Conservation (phyloP, 1,284 basidiomycete species). For the Cryptococcus depauperatus region DNA sequence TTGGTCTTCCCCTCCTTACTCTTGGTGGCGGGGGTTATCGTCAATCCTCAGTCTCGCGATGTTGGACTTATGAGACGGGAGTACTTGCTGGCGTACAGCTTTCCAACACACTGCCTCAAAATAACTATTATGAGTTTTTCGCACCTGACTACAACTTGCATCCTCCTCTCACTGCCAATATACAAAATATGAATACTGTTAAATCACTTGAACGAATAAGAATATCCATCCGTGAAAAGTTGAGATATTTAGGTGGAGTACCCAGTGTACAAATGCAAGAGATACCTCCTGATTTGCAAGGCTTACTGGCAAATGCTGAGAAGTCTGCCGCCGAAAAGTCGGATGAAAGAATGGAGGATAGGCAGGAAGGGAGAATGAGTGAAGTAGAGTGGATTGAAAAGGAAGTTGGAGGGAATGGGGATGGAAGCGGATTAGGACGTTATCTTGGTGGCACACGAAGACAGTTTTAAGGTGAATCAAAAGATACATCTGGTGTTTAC, state of each 20-base stretch:
- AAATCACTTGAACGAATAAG: slow-evolving; percentile 78
- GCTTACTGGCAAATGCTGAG: slow-evolving; percentile 70
- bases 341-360: slow-evolving; percentile 58
- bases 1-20: slow-evolving; percentile 79
- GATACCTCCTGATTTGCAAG: slow-evolving; percentile 83
- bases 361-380: slow-evolving; percentile 48
- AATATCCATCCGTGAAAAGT: slow-evolving; percentile 75
- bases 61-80: slow-evolving; percentile 97
- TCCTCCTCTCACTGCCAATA: slow-evolving; percentile 78
- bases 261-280: slow-evolving; percentile 95
- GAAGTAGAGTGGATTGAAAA: slow-evolving; percentile 10
- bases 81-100: slow-evolving; percentile 79
- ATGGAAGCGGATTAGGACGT: slow-evolving; percentile 3
- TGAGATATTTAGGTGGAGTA: slow-evolving; percentile 88
- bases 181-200: slow-evolving; percentile 86
- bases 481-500: neutral
- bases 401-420: slow-evolving; percentile 6
- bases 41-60: slow-evolving; percentile 84
- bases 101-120: slow-evolving; percentile 76
- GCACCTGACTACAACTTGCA: slow-evolving; percentile 86
- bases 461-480: neutral
- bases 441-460: slow-evolving; percentile 2
- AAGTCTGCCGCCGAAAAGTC: slow-evolving; percentile 58
- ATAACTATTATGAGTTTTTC: slow-evolving; percentile 90
- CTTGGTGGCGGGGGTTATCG: slow-evolving; percentile 88